These are phyloP conservation scores for Cladorrhinum sp. DNA, from an alignment of 2,329 filamentous ascomycete species.

Conservation along the genomic window DNA sequence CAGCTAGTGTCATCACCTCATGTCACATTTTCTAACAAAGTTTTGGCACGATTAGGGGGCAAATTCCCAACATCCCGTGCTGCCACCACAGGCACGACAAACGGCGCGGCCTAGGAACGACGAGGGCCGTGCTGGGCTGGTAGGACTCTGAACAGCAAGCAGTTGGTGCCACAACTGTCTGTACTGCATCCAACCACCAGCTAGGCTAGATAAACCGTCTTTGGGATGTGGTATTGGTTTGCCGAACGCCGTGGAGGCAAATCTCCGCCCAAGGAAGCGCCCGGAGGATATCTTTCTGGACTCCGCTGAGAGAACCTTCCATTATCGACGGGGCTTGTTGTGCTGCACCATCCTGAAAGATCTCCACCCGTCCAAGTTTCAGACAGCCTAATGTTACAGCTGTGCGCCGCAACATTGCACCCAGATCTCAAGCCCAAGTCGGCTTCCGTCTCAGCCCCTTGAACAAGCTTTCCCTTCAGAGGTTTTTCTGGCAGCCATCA, in stretches of 20 bases:
- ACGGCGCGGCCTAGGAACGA: conserved; percentile 11
- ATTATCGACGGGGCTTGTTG: conserved; percentile 13
- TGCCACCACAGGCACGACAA: conserved; percentile 3
- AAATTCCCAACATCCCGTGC: background rate
- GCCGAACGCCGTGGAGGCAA: conserved; percentile 7
- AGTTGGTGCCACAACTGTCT: background rate
- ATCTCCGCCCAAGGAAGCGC: background rate
- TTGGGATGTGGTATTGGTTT: background rate
- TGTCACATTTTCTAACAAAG: conserved; percentile 8
- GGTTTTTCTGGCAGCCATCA: background rate
- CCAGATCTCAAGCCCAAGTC: conserved; percentile 11
- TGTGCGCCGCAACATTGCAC: background rate
- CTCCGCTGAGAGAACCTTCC: conserved; percentile 14
- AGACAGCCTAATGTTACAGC: conserved; percentile 5
- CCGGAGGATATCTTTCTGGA: background rate
- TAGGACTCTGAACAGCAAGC: background rate
- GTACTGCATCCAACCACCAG: background rate
- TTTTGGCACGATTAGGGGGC: background rate
- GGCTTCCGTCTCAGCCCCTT: conserved; percentile 2
- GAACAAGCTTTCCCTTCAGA: background rate
- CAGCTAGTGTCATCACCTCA: conserved; percentile 2
- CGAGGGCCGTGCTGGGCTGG: conserved; percentile 1
- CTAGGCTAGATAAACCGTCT: background rate
- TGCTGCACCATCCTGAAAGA: conserved; percentile 19
- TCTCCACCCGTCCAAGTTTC: conserved; percentile 19